Base-by-base conservation (phyloP, 495 filamentous ascomycete genomes). In the Acidiella bohemica region DNA sequence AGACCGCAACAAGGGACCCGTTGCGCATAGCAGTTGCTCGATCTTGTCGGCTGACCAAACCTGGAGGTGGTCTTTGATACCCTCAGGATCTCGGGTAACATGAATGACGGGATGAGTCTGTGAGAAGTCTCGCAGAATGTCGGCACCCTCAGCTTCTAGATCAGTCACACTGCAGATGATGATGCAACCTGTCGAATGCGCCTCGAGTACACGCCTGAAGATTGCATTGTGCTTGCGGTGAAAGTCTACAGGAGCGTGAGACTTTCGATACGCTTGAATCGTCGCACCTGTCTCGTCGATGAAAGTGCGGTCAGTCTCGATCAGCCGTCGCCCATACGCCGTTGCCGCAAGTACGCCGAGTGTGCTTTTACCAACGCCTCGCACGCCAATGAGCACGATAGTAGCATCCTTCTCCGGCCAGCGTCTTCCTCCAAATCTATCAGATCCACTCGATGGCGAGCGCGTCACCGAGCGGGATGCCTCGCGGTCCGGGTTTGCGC, bases 271-370 rank as follows among this genome's bases (percentile, higher is more conserved):
- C 18, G 65, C 62, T 18, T 67, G 70, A 16, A 73, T 66, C 9
- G 72, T 73, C 42, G 71, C 64, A 5, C 81, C 78, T 0, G 76
- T 80, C 1, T 66, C 59, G 33, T 80, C 71, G 29, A 78, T 70
- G 45, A 87, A 87, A 38, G 71, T 74, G 44, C 72, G 67, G 51
- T 85, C 80, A 36, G 74, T 71, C 39, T 81, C 81, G 32, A 84
- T 73, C 17, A 87, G 65, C 17, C 76, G 72, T 10, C 79, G 70
- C 11, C 73, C 72, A 12, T 79, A 76, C 44, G 76, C 69, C 16
- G 78, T 77, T 3, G 80, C 78, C n/a, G 78, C 73, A 32, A 88
- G 81, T 47, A 86, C 75, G 1, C 76, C 81, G 9, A 88, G 65
- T 13, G 77, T 83, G 4, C 79, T 75, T 54, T 86, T 86, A 11